phyloP scores from a whole-genome alignment of 768 basidiomycete genomes.

The Serendipita sp. region DNA sequence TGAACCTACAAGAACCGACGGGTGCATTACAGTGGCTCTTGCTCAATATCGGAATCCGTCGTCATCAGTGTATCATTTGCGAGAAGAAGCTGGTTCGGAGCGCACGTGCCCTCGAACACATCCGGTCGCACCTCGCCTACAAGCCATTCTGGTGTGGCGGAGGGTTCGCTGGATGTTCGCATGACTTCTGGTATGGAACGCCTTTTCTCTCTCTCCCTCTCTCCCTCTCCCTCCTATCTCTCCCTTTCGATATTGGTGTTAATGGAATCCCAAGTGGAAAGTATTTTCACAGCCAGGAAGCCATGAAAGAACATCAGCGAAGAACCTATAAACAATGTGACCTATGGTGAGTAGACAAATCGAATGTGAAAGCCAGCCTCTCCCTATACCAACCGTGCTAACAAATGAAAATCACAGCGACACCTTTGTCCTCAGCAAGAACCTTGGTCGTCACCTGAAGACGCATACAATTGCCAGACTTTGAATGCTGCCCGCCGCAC shows the following conservation, averaged over 20 bases:
- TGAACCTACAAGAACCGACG: background rate
- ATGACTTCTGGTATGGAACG: background rate
- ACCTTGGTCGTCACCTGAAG: background rate
- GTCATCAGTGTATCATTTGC: background rate
- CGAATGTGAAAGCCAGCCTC: background rate
- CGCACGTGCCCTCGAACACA: background rate
- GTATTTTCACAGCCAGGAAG: background rate
- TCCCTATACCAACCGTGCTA: background rate
- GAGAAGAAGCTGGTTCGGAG: background rate
- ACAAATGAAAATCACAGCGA: background rate
- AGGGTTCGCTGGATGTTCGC: background rate
- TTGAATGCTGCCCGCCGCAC: no score
- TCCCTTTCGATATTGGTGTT: background rate
- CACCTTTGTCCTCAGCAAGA: background rate
- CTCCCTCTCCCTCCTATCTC: background rate
- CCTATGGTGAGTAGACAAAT: background rate
- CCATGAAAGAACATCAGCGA: constrained; percentile 2
- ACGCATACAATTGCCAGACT: background rate
- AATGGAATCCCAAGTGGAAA: background rate
- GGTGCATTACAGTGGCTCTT: background rate
- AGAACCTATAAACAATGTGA: background rate
- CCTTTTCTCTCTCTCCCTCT: no score
- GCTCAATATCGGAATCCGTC: background rate
- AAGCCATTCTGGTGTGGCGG: background rate
- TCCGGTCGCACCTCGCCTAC: background rate